Percentiles rank a stretch among this genome's conserved stretches.
Evolutionary conservation across 2,329 filamentous ascomycete genomes (phyloP).

Genomic region (Calonectria leucothoes): DNA sequence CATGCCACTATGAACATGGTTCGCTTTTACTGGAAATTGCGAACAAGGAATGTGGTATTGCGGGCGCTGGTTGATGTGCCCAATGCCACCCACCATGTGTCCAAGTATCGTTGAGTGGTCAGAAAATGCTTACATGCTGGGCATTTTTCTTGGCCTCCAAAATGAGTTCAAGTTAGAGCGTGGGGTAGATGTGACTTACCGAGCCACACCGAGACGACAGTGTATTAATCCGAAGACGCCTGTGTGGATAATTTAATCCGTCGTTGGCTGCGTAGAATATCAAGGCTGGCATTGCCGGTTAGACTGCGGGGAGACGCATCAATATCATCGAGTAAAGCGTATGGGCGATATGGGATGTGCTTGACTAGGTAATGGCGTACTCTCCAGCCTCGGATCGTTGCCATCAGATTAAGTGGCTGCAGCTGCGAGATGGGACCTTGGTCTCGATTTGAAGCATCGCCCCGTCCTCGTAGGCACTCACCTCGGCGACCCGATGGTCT

Average conservation of each 20-base stretch:
- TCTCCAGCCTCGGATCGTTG: background rate
- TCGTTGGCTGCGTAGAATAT: background rate
- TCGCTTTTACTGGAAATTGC: too few relatives aligned
- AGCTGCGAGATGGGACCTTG: background rate
- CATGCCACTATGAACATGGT: background rate
- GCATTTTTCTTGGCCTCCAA: background rate
- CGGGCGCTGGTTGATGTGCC: background rate
- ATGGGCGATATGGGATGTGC: background rate
- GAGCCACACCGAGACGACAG: background rate
- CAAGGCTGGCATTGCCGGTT: background rate
- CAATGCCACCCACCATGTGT: background rate
- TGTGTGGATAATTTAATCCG: background rate
- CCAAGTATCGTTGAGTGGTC: background rate
- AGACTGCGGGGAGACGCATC: background rate
- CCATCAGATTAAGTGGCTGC: background rate
- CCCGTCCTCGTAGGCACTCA: background rate
- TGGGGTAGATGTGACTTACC: background rate
- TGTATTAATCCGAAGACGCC: background rate
- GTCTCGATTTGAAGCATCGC: background rate
- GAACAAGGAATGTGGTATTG: background rate
- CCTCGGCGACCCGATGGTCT: background rate
- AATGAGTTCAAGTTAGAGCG: background rate
- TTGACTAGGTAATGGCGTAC: background rate
- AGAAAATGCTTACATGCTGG: background rate
- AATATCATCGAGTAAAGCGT: background rate